Evolutionary conservation across 306 rosid genomes (phyloP).

Genomic region (Senna siamea): DNA sequence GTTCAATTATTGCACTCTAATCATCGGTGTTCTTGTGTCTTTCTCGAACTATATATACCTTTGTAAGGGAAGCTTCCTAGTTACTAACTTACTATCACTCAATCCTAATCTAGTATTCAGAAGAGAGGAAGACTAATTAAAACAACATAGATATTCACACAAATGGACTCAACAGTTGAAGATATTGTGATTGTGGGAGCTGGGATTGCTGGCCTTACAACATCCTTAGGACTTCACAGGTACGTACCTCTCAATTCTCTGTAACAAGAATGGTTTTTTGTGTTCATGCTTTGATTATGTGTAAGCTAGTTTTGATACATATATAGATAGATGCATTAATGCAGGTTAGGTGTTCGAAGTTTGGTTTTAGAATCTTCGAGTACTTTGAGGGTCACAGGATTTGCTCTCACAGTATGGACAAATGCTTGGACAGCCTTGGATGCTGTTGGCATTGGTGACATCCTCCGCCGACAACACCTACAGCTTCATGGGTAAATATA

Average conservation of each 20-base stretch:
- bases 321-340: background rate
- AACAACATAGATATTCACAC: too few species aligned
- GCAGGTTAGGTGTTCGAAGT: constrained; percentile 66
- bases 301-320: background rate
- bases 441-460: constrained; percentile 59
- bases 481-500: constrained; percentile 50
- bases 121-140: too few species aligned
- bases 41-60: too few species aligned
- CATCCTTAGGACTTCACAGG: constrained; percentile 70
- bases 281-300: background rate
- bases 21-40: too few species aligned
- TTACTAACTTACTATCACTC: background rate
- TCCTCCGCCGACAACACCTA: constrained; percentile 57
- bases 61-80: background rate
- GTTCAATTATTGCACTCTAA: too few species aligned
- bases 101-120: too few species aligned
- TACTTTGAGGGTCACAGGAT: constrained; percentile 62
- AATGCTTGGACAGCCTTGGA: constrained; percentile 90
- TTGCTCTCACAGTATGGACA: constrained; percentile 60
- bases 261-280: background rate
- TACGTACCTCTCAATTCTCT: background rate
- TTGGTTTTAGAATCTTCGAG: constrained; percentile 71
- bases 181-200: constrained; percentile 84
- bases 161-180: constrained; percentile 43
- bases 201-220: constrained; percentile 78